Evolutionary conservation across 2,329 filamentous ascomycete species (phyloP).

Genomic region (Fusarium pininemorale): DNA sequence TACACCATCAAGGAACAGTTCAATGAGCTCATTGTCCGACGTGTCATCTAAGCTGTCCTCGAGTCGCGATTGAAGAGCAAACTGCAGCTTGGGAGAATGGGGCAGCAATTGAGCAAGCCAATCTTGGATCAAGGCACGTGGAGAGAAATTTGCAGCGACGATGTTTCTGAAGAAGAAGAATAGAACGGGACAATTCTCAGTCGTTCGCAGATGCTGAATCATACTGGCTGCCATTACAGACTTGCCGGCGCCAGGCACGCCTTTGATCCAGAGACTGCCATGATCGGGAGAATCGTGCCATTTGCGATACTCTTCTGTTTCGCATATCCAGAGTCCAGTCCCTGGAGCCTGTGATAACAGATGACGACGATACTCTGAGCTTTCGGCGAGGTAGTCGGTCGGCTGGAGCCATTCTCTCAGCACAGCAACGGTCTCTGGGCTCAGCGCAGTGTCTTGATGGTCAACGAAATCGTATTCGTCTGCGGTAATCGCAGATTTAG

Average conservation of each 20-base stretch:
- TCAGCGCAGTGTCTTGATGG: slow-evolving; percentile 23
- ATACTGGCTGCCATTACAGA: slow-evolving; percentile 36
- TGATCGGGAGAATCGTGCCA: slow-evolving; percentile 37
- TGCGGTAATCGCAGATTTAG: slow-evolving; percentile 18
- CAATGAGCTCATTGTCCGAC: slow-evolving; percentile 34
- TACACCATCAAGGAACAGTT: slow-evolving; percentile 27
- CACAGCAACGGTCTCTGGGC: slow-evolving; percentile 15
- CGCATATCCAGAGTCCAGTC: slow-evolving; percentile 39
- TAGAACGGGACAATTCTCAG: slow-evolving; percentile 26
- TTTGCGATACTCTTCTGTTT: slow-evolving; percentile 36
- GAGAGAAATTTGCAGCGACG: slow-evolving; percentile 33
- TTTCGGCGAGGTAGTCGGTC: slow-evolving; percentile 41
- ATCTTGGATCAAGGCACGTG: slow-evolving; percentile 35
- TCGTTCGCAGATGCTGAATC: slow-evolving; percentile 32
- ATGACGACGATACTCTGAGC: slow-evolving; percentile 41
- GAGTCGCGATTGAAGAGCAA: slow-evolving; percentile 24
- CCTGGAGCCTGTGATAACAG: slow-evolving; percentile 38
- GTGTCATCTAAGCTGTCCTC: slow-evolving; percentile 18
- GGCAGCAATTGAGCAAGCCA: slow-evolving; percentile 38
- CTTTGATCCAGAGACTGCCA: slow-evolving; percentile 41
- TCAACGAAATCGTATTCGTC: slow-evolving; percentile 35
- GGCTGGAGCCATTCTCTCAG: slow-evolving; percentile 43
- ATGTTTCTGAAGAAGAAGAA: slow-evolving; percentile 42
- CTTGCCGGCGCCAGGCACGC: slow-evolving; percentile 42
- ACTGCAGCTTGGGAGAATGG: slow-evolving; percentile 32